Conservation (phyloP, 1,284 basidiomycete genomes). For the Rhodotorula sp. region DNA sequence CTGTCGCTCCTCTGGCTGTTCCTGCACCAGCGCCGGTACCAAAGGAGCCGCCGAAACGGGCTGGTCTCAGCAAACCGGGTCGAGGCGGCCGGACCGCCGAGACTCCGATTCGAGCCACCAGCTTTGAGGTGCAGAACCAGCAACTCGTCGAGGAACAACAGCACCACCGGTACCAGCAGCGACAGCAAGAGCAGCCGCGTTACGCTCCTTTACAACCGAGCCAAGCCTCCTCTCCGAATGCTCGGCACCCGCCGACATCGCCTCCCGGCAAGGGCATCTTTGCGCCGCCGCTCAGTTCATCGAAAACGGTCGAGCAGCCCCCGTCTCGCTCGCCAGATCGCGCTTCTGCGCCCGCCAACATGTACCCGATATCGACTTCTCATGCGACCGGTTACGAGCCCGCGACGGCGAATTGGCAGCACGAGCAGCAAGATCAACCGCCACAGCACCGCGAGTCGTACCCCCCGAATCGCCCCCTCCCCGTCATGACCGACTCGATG, state of each 20-base stretch:
- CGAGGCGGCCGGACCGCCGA: constrained; percentile 60
- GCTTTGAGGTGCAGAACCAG: constrained; percentile 88
- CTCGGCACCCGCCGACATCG: background rate
- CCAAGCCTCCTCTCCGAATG: background rate
- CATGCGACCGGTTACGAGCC: background rate
- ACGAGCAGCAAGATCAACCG: background rate
- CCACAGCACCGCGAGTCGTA: constrained; percentile 16
- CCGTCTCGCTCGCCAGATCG: constrained; percentile 5
- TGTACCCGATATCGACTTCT: constrained; percentile 10
- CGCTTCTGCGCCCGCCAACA: constrained; percentile 16
- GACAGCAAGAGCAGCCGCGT: constrained; percentile 25
- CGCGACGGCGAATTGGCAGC: constrained; percentile 12
- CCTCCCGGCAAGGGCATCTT: background rate
- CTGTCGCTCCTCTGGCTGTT: too few relatives aligned
- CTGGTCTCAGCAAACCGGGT: constrained; percentile 35
- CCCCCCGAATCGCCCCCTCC: constrained; percentile 7
- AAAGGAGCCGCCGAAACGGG: constrained; percentile 40
- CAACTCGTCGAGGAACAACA: constrained; percentile 76
- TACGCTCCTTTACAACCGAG: background rate
- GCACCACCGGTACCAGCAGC: constrained; percentile 20
- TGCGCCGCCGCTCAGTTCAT: constrained; percentile 5
- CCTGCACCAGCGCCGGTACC: background rate
- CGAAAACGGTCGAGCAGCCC: background rate
- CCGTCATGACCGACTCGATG: background rate
- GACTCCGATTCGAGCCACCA: constrained; percentile 78